Conservation (phyloP, 2,329 filamentous ascomycete species). For the Diaporthe helianthi region DNA sequence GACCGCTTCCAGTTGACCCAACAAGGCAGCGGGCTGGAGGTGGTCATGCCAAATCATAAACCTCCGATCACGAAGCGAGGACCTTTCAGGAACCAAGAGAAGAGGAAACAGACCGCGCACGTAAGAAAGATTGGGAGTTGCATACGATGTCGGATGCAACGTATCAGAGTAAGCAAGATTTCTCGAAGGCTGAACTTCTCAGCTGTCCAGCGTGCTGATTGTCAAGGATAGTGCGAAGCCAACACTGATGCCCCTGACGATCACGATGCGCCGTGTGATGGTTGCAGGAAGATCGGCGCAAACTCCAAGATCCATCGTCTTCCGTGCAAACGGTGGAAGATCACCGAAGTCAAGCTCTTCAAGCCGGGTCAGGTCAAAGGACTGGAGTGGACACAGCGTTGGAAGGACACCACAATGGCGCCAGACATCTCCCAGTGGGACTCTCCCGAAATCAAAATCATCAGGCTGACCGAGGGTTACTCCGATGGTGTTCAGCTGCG, state of each 20-base stretch:
- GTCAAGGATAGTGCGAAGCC: constrained; percentile 56
- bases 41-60: constrained; percentile 44
- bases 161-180: constrained; percentile 59
- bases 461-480: constrained; percentile 62
- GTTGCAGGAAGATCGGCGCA: constrained; percentile 57
- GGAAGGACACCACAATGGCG: constrained; percentile 58
- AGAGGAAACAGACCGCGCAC: constrained; percentile 61
- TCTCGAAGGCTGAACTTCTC: not conserved
- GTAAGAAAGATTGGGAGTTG: constrained; percentile 66
- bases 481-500: constrained; percentile 56
- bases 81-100: constrained; percentile 60
- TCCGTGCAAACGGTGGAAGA: constrained; percentile 67
- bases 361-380: constrained; percentile 66
- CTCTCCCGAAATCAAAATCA: constrained; percentile 55
- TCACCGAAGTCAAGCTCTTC: constrained; percentile 64
- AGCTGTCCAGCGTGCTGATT: constrained; percentile 6
- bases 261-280: constrained; percentile 56
- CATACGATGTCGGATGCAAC: constrained; percentile 67
- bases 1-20: constrained; percentile 30
- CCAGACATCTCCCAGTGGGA: constrained; percentile 65
- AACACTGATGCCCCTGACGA: constrained; percentile 49
- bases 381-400: constrained; percentile 65
- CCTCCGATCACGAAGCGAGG: constrained; percentile 53
- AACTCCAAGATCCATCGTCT: constrained; percentile 60
- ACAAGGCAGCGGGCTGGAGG: constrained; percentile 28